Conservation (phyloP, 164 flowering plant genomes). For the Stephania cephalantha region DNA sequence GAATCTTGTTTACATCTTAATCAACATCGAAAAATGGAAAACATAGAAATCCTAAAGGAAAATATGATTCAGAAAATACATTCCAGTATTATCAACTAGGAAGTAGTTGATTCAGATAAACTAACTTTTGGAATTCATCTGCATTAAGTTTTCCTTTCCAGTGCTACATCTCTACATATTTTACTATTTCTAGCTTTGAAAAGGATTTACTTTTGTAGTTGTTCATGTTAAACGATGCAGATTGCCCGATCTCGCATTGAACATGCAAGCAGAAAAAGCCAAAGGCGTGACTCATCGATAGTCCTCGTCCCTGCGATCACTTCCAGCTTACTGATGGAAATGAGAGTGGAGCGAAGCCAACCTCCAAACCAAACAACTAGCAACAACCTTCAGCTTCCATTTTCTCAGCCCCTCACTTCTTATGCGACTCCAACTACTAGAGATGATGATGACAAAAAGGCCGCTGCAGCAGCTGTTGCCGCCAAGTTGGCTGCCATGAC, state of each 20-base stretch:
- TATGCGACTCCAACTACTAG: slow-evolving; percentile 26
- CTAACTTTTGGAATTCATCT: no score
- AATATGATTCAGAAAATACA: no score
- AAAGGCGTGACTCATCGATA: slow-evolving; percentile 24
- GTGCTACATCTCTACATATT: no score
- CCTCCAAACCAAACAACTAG: slow-evolving; percentile 23
- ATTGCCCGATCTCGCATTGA: slow-evolving; percentile 46
- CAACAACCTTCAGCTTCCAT: slow-evolving; percentile 22
- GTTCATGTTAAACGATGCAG: slow-evolving; percentile 27
- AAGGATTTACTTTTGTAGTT: neutral
- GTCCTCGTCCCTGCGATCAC: slow-evolving; percentile 9
- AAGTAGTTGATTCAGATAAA: no score
- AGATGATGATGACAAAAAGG: slow-evolving; percentile 52
- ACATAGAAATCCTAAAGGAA: no score
- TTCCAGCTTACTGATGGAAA: slow-evolving; percentile 13
- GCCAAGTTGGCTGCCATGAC: slow-evolving; percentile 77
- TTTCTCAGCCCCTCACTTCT: slow-evolving; percentile 35
- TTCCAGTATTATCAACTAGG: no score
- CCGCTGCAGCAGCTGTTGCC: slow-evolving; percentile 73
- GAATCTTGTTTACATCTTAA: no score
- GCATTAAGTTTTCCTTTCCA: no score
- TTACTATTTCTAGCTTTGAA: neutral
- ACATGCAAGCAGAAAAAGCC: slow-evolving; percentile 30
- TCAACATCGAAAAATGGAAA: no score
- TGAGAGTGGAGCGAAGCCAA: slow-evolving; percentile 21